Percentiles rank a stretch among this genome's conserved stretches.
These are phyloP conservation scores for Adansonia grandidieri DNA, from an alignment of 441 rosid genomes.

Conservation along the genomic window DNA sequence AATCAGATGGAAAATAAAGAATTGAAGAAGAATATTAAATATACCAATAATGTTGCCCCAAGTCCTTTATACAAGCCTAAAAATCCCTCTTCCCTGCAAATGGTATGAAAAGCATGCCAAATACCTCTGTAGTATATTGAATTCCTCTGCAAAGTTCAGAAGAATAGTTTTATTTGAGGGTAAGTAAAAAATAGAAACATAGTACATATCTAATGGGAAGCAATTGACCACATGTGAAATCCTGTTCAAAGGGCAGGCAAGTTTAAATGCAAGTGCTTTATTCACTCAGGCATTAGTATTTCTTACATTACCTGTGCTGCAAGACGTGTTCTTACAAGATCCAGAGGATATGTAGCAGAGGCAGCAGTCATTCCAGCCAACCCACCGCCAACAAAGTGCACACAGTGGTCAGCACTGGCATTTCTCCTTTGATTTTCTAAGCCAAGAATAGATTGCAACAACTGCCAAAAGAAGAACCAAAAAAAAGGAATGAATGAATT, in stretches of 20 bases:
- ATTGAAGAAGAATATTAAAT: conserved; percentile 23
- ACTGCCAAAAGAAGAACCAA: conserved; percentile 43
- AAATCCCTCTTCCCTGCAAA: conserved; percentile 79
- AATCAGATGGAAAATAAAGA: conserved; percentile 18
- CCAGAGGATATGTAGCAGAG: conserved; percentile 84
- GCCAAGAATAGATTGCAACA: conserved; percentile 53
- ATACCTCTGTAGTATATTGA: conserved; percentile 78
- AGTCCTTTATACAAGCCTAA: conserved; percentile 89
- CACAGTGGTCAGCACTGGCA: conserved; percentile 43
- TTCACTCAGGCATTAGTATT: conserved; percentile 26
- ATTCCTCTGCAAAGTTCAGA: conserved; percentile 62
- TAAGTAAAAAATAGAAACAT: conserved; percentile 21
- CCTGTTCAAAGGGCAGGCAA: background rate
- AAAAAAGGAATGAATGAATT: conserved; percentile 15
- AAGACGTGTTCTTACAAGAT: conserved; percentile 96
- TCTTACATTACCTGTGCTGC: conserved; percentile 77
- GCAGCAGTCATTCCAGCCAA: conserved; percentile 96
- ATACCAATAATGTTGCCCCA: conserved; percentile 89
- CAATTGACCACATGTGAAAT: background rate
- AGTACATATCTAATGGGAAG: background rate
- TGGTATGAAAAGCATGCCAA: conserved; percentile 73
- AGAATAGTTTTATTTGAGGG: conserved; percentile 7
- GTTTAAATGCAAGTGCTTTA: background rate
- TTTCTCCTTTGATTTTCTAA: conserved; percentile 45
- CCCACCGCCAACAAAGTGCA: conserved; percentile 88